Percentiles rank a stretch among this genome's conserved stretches.
Conservation (phyloP, 1,284 basidiomycete genomes). For the Rhodotorula sp. region DNA sequence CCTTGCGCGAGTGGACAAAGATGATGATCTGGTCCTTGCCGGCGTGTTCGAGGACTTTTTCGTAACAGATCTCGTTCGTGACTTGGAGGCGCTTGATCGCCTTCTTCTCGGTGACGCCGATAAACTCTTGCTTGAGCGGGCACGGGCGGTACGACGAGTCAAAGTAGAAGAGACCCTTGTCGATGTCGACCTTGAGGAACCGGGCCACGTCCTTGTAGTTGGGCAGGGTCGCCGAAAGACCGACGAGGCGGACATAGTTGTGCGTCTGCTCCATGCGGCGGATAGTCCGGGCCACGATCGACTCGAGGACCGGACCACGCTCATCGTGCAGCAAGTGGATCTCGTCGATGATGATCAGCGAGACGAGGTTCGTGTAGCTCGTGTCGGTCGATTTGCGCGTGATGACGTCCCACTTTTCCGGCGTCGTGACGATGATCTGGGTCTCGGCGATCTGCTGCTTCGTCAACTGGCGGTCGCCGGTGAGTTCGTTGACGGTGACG, state of each 20-base stretch:
- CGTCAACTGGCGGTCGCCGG: conserved; percentile 96
- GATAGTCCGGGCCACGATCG: conserved; percentile 86
- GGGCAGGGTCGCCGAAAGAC: conserved; percentile 92
- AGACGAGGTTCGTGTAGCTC: conserved; percentile 93
- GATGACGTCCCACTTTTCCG: conserved; percentile 99
- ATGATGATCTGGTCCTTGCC: conserved; percentile 79
- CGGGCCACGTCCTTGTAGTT: conserved; percentile 99
- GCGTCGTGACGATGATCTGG: conserved; percentile 98
- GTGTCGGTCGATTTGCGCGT: conserved; percentile 97
- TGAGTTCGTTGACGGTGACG: conserved; percentile 89
- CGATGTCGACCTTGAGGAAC: conserved; percentile 91
- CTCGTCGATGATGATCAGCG: conserved; percentile 96
- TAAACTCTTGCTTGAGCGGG: conserved; percentile 92
- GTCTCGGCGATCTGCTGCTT: conserved; percentile 97
- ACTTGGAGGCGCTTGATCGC: conserved; percentile 98
- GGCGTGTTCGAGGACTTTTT: conserved; percentile 92
- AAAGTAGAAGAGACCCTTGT: conserved; percentile 94
- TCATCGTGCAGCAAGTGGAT: conserved; percentile 98
- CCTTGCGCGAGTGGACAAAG: conserved; percentile 97
- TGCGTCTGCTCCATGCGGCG: conserved; percentile 91
- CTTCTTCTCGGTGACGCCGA: conserved; percentile 98
- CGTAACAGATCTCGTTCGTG: conserved; percentile 99
- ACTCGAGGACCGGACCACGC: conserved; percentile 94
- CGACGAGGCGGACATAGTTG: conserved; percentile 89
- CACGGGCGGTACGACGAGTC: conserved; percentile 92